A percentile compares a stretch with the other conserved stretches of the same genome.
phyloP scores from a whole-genome alignment of 495 filamentous ascomycete genomes.

The Lasiosphaeria miniovina region DNA sequence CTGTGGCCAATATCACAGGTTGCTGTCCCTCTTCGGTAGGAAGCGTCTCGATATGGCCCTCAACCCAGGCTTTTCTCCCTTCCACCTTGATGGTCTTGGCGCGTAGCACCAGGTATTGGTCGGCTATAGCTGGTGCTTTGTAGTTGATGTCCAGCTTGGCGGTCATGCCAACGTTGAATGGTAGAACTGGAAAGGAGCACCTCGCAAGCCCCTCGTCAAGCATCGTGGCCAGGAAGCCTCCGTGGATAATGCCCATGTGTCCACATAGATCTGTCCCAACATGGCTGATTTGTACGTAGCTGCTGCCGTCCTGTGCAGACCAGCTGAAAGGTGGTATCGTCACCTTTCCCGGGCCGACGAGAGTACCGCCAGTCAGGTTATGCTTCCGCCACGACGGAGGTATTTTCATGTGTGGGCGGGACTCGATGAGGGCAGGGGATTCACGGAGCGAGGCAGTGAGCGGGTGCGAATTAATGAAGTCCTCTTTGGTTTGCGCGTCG shows the following conservation, averaged over 20 bases:
- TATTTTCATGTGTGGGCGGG: slow-evolving; percentile 84
- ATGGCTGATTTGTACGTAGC: slow-evolving; percentile 71
- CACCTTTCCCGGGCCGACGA: slow-evolving; percentile 72
- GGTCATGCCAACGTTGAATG: slow-evolving; percentile 85
- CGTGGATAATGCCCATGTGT: slow-evolving; percentile 89
- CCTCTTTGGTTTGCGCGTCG: slow-evolving; percentile 60
- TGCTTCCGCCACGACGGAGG: slow-evolving; percentile 61
- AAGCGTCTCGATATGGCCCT: slow-evolving; percentile 84
- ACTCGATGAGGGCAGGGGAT: slow-evolving; percentile 66
- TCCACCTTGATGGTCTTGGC: slow-evolving; percentile 85
- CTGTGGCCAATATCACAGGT: slow-evolving; percentile 33
- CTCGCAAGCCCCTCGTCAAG: slow-evolving; percentile 88
- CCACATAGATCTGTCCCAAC: slow-evolving; percentile 82
- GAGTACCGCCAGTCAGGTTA: slow-evolving; percentile 79
- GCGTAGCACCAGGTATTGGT: slow-evolving; percentile 72
- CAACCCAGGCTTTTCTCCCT: slow-evolving; percentile 94
- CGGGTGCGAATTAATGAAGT: slow-evolving; percentile 72
- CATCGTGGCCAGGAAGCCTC: slow-evolving; percentile 85
- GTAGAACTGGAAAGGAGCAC: slow-evolving; percentile 87
- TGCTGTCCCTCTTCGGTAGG: slow-evolving; percentile 41
- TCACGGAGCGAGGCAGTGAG: slow-evolving; percentile 62
- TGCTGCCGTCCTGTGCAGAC: slow-evolving; percentile 66
- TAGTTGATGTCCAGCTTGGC: slow-evolving; percentile 92
- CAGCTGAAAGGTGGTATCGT: slow-evolving; percentile 81
- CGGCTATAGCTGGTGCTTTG: slow-evolving; percentile 70